Evolutionary conservation across 306 rosid species (phyloP), one percentile per base, ranked within the genome.

Genomic region (Trichosanthes cucumerina): DNA sequence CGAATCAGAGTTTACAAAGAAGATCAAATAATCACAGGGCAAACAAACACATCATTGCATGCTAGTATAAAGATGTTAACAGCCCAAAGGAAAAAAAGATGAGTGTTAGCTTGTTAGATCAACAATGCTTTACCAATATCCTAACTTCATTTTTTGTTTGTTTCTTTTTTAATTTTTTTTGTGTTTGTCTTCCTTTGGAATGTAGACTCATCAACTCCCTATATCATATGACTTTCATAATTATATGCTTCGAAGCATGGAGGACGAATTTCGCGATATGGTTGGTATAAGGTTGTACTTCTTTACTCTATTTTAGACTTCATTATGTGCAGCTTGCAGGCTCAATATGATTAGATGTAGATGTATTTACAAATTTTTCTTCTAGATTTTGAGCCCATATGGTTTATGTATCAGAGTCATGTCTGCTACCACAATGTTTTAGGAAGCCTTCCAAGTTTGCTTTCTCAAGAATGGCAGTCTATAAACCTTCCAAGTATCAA

Each of bases 161-260:
- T 52, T 21, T 46, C 43, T 82, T 60, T 75, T 7, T 19, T 57
- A 0, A 4, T 78, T 41, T 80, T 80, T 39, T 83, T 79, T 43
- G 68, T 72, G 24, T 46, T 73, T 49, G 12, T 72, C 19, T 26
- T 72, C 52, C 13, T 76, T n/a, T 49, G 75, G 18, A 49, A 54
- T 79, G 50, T 81, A 95, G 97, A 91, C 82, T 80, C 97, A 95
- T 62, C 83, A 88, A 75, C 92, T 95, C 82, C 97, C 96, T 60
- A 78, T 88, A 60, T 83, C 87, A 49, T 91, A 95, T n/a, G 88
- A 95, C 86, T 95, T 95, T 84, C 98, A 86, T 54, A 95, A 87
- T 80, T 95, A 95, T 77, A 91, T 95, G 95, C 90, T 95, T 63
- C 93, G 97, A 77, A 95, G 97, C 92, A 89, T 95, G 98, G 97